Evolutionary conservation across 2,329 filamentous ascomycete species (phyloP), one percentile per base, ranked within the genome.

Genomic region (Colletotrichum sp.): DNA sequence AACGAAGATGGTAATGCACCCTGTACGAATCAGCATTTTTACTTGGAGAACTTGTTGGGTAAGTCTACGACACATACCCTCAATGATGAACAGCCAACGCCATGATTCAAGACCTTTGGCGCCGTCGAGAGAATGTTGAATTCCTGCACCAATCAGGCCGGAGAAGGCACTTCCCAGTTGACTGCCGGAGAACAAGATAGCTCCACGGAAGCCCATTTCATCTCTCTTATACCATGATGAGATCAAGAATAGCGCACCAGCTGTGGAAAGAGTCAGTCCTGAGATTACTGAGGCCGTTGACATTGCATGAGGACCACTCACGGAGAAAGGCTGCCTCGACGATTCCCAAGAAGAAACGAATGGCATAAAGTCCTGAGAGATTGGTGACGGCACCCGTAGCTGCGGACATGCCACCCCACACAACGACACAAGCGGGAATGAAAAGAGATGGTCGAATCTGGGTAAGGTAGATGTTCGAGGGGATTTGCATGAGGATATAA

Each of bases 21-120:
- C 60, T 63, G 18, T 0, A 8, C 0, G 7, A n/a, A 6, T 63
- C 2, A 63, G 60, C n/a, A 34, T 1, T 28, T 4, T 28, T 28
- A 24, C 1, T 57, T 12, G 4, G n/a, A 49, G 7, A 34, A 32
- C 2, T 34, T 13, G 4, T 5, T 8, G 2, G 18, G 12, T 2
- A 32, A 32, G 0, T 10, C 0, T 13, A 5, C 7, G 32, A 15
- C 2, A n/a, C 30, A 1, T 36, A 63, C 87, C 87, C 73, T 89
- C 87, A 0, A 87, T 82, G 39, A 89, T 88, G 74, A 90, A 90
- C 0, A 89, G 80, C 89, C 89, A 90, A 63, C 88, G 78, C 89
- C 88, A 90, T 2, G 89, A 88, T 2, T 82, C 82, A 4, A 90
- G 81, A 0, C 88, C 88, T 34, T 83, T 84, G 2, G 78, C 78